Evolutionary conservation across 345 rosid genomes (phyloP).

Genomic region (Triadica sebifera): DNA sequence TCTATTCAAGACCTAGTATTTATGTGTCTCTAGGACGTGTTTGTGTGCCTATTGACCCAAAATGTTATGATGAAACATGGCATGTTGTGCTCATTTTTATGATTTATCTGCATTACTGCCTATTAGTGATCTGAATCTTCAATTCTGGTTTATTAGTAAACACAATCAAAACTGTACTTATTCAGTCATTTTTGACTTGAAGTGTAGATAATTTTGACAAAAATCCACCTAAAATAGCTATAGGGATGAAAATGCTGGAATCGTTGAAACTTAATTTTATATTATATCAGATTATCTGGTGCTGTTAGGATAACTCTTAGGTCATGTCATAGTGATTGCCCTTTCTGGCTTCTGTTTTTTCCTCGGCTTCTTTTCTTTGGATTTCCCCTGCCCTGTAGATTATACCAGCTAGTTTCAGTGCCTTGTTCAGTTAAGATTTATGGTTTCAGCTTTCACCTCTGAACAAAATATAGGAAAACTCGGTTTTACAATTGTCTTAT

Average conservation of each 20-base stretch:
- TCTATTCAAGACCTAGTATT: neutral
- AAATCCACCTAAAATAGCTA: neutral
- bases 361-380: no score
- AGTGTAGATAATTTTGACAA: neutral
- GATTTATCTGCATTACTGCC: neutral
- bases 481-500: neutral
- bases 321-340: neutral
- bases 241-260: neutral
- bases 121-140: neutral
- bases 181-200: neutral
- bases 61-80: constrained; percentile 59
- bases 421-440: no score
- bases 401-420: no score
- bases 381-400: no score
- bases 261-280: neutral
- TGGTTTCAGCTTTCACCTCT: neutral
- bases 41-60: constrained; percentile 88
- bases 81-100: neutral
- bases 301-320: neutral
- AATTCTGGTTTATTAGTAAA: neutral
- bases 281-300: neutral
- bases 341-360: neutral
- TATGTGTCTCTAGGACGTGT: constrained; percentile 59
- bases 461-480: neutral
- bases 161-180: no score